phyloP scores from a whole-genome alignment of 1,139 yeast genomes.

The Petasospora fabianii region DNA sequence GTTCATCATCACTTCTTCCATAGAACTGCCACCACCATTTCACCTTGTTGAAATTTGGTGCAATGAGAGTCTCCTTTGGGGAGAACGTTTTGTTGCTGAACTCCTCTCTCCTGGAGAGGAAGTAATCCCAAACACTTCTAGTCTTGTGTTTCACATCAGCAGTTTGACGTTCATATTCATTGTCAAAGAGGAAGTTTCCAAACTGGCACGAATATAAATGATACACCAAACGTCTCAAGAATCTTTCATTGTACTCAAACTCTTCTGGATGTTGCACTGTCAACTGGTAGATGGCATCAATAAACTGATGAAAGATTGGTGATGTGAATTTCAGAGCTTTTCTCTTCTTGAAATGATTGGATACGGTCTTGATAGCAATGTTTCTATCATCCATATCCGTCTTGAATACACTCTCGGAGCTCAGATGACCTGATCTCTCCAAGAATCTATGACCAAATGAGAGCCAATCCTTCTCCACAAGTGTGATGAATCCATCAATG shows the following conservation, averaged over 20 bases:
- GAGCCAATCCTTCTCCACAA: constrained; percentile 93
- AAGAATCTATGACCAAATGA: constrained; percentile 90
- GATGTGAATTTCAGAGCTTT: constrained; percentile 57
- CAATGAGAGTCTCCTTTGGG: constrained; percentile 43
- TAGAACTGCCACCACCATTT: constrained; percentile 87
- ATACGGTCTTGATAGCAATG: constrained; percentile 27
- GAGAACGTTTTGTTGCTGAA: constrained; percentile 54
- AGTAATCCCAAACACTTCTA: constrained; percentile 91
- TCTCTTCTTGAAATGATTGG: constrained; percentile 37
- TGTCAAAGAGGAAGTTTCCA: constrained; percentile 81
- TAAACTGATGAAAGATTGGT: constrained; percentile 90
- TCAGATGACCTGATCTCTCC: constrained; percentile 74
- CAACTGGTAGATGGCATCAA: constrained; percentile 85
- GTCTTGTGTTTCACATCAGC: constrained; percentile 45
- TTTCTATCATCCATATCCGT: constrained; percentile 27
- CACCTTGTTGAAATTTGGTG: constrained; percentile 64
- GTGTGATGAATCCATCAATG: constrained; percentile 74
- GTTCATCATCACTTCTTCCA: constrained; percentile 75
- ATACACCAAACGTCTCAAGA: constrained; percentile 75
- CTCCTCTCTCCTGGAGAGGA: constrained; percentile 69
- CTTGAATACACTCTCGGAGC: constrained; percentile 39
- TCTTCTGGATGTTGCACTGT: constrained; percentile 62
- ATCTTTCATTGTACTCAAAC: constrained; percentile 88
- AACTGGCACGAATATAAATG: constrained; percentile 93
- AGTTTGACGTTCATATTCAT: constrained; percentile 56